These are phyloP conservation scores for Chaetomium cochliodes DNA, from an alignment of 495 filamentous ascomycete species.

Conservation along the genomic window DNA sequence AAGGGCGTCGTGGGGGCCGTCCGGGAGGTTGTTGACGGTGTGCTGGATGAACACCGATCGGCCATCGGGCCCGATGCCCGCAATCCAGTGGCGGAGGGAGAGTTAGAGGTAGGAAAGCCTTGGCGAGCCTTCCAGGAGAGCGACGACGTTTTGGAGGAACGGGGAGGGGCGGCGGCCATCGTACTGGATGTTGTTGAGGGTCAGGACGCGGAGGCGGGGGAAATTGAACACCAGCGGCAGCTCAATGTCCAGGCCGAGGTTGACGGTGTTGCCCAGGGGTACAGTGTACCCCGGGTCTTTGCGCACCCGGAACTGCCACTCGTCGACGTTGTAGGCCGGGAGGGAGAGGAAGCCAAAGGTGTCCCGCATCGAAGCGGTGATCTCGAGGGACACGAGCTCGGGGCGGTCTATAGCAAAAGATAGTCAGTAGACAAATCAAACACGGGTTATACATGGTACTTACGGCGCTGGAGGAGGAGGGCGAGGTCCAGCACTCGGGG, in stretches of 20 bases:
- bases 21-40: neutral
- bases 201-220: neutral
- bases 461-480: neutral
- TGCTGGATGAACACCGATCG: neutral
- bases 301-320: neutral
- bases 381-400: neutral
- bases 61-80: neutral
- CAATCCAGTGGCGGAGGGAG: neutral
- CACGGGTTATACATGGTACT: neutral
- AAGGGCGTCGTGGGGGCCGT: neutral
- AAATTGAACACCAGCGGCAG: neutral
- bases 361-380: neutral
- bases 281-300: neutral
- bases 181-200: conserved; percentile 2
- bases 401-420: neutral
- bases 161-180: neutral
- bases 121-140: neutral
- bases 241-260: neutral
- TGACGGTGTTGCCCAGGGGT: neutral
- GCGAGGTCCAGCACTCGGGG: conserved; percentile 3
- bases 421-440: neutral
- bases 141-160: neutral
- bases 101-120: neutral
- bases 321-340: neutral
- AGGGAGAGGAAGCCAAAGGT: neutral